These are phyloP conservation scores for Gonapodya sp. DNA, from an alignment of 192 early-diverging fungal genomes.

Conservation along the genomic window DNA sequence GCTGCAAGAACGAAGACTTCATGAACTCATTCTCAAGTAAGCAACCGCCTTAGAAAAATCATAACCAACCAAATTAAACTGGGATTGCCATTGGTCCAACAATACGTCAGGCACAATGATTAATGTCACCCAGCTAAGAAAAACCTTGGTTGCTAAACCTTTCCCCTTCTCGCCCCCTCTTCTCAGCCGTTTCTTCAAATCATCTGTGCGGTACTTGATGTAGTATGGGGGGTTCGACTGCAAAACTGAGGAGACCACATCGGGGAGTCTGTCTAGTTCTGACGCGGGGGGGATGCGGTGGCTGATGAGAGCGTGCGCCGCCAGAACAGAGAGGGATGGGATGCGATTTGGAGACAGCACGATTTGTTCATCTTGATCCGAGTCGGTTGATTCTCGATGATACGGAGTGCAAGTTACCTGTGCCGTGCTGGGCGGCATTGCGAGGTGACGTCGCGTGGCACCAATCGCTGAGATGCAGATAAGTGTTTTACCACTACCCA, in stretches of 20 bases:
- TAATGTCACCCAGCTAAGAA: conserved; percentile 53
- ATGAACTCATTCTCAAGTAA: conserved; percentile 18
- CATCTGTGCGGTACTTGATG: conserved; percentile 24
- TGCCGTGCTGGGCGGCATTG: conserved; percentile 30
- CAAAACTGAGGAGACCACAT: conserved; percentile 19
- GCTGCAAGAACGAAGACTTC: conserved; percentile 33
- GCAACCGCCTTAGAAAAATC: no score
- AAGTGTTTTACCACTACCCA: conserved; percentile 81
- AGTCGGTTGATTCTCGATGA: no score
- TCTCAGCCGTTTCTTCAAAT: conserved; percentile 14
- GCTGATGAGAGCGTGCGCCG: conserved; percentile 28
- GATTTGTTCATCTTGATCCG: no score
- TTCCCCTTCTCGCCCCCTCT: conserved; percentile 5
- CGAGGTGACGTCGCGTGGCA: conserved; percentile 48
- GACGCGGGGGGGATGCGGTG: conserved; percentile 34
- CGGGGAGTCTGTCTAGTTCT: conserved; percentile 33
- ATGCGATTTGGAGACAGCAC: no score
- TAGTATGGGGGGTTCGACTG: conserved; percentile 47
- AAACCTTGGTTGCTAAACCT: conserved; percentile 34
- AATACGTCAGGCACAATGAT: conserved; percentile 71
- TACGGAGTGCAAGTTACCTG: conserved; percentile 23
- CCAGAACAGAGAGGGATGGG: conserved; percentile 31
- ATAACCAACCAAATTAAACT: conserved; percentile 39
- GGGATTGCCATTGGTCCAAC: conserved; percentile 64
- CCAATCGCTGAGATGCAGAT: conserved; percentile 58